A percentile compares a stretch with the other conserved stretches of the same genome.
Evolutionary conservation across 495 filamentous ascomycete species (phyloP).

Genomic region (Aspergillus cavernicola): DNA sequence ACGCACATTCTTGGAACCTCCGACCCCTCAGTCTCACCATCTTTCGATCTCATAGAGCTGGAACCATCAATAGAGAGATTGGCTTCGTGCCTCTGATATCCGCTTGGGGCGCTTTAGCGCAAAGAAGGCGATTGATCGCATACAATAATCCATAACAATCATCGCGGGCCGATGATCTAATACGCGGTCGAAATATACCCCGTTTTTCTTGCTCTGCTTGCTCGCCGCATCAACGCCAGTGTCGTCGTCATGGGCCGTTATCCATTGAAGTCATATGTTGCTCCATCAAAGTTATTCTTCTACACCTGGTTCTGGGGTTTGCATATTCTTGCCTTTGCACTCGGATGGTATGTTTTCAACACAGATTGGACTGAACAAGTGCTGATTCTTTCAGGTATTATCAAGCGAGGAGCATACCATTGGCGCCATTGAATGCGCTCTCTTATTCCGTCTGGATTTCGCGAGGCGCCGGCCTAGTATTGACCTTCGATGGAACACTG

Average conservation of each 20-base stretch:
- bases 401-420: conserved; percentile 60
- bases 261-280: conserved; percentile 55
- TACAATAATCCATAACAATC: conserved; percentile 7
- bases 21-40: neutral
- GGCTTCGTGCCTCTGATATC: no score
- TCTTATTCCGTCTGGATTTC: conserved; percentile 93
- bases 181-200: conserved; percentile 6
- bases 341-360: conserved; percentile 71
- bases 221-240: neutral
- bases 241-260: conserved; percentile 13
- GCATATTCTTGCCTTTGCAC: conserved; percentile 76
- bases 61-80: no score
- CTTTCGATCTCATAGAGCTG: neutral
- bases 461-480: conserved; percentile 78
- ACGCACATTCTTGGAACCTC: neutral
- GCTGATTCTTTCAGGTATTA: conserved; percentile 58
- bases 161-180: conserved; percentile 25
- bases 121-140: neutral
- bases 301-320: conserved; percentile 80
- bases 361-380: conserved; percentile 18
- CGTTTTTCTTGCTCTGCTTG: neutral
- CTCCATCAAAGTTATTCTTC: conserved; percentile 68
- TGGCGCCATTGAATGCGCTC: conserved; percentile 77
- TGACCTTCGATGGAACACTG: conserved; percentile 79
- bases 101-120: neutral